Evolutionary conservation across 2,329 filamentous ascomycete genomes (phyloP).

Genomic region (Stenocarpella maydis): DNA sequence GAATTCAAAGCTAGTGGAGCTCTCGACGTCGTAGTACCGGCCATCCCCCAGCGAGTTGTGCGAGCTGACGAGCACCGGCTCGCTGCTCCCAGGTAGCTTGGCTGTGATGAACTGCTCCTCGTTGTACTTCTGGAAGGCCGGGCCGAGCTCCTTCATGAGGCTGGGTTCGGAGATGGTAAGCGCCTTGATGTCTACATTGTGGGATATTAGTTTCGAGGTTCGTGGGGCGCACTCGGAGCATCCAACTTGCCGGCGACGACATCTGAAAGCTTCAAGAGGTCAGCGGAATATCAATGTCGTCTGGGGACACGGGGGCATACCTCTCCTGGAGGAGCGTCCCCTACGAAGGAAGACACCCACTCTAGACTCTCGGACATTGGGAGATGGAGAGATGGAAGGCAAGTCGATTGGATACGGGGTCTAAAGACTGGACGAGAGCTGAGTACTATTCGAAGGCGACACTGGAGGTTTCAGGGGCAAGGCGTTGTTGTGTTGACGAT

Average conservation of each 20-base stretch:
- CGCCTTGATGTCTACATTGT: slow-evolving; percentile 84
- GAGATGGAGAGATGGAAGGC: neutral
- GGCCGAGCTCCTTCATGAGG: slow-evolving; percentile 75
- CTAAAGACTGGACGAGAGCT: too few species aligned
- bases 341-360: slow-evolving; percentile 84
- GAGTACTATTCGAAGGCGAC: neutral
- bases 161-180: slow-evolving; percentile 76
- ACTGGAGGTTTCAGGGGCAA: slow-evolving; percentile 17
- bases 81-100: slow-evolving; percentile 87
- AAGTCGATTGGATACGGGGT: neutral
- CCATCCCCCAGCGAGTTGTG: slow-evolving; percentile 84
- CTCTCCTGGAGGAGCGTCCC: slow-evolving; percentile 95
- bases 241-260: slow-evolving; percentile 77
- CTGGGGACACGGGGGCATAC: slow-evolving; percentile 60
- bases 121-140: slow-evolving; percentile 94
- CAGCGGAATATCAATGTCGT: slow-evolving; percentile 34
- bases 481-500: slow-evolving; percentile 21
- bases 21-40: slow-evolving; percentile 90
- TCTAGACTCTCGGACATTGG: slow-evolving; percentile 56
- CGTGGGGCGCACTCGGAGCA: neutral
- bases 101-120: slow-evolving; percentile 91
- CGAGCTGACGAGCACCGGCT: slow-evolving; percentile 84
- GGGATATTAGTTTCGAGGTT: slow-evolving; percentile 11
- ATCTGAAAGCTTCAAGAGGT: slow-evolving; percentile 74
- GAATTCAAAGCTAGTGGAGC: slow-evolving; percentile 86